phyloP scores from a whole-genome alignment of 345 rosid genomes.

The Eucalyptus virginea region DNA sequence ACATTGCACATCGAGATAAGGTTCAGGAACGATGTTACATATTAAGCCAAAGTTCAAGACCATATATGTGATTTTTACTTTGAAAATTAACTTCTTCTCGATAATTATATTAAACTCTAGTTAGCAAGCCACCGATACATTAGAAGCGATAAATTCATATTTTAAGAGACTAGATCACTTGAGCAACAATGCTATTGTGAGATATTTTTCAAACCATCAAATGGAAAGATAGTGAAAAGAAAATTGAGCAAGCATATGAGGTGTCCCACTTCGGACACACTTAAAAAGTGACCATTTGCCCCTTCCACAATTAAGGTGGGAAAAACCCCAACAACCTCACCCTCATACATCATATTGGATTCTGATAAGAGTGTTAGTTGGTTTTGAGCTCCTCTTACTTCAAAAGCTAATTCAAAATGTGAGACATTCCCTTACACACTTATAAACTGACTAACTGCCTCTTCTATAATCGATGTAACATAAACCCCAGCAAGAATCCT shows the following conservation, averaged over 20 bases:
- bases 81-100: neutral
- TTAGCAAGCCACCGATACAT: neutral
- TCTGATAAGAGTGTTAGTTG: too few relatives aligned
- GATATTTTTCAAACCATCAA: neutral
- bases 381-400: neutral
- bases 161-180: neutral
- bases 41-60: fast-evolving
- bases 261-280: neutral
- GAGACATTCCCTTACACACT: neutral
- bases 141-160: neutral
- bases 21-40: fast-evolving
- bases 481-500: neutral
- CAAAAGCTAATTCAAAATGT: neutral
- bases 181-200: neutral
- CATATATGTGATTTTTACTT: too few relatives aligned
- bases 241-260: neutral
- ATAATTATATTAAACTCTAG: neutral
- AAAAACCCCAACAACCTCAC: neutral
- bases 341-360: neutral
- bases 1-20: fast-evolving
- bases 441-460: too few relatives aligned
- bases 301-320: too few relatives aligned
- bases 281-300: too few relatives aligned
- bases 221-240: neutral
- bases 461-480: too few relatives aligned